Percentiles rank a stretch among this genome's conserved stretches.
phyloP scores from a whole-genome alignment of 345 rosid species.

The rapeseed (Brassica napus) region DNA sequence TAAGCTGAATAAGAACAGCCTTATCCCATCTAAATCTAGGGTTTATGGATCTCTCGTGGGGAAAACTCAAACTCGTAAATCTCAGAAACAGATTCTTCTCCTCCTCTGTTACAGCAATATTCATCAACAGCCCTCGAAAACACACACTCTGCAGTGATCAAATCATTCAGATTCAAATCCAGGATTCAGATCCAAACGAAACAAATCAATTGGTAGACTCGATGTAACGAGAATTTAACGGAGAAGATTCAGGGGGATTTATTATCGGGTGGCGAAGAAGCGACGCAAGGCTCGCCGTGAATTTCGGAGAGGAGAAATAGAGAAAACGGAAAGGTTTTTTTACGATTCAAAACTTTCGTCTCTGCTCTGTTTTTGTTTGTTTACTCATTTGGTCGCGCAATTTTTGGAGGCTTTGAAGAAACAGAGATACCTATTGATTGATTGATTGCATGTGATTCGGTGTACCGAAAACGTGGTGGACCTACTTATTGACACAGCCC shows the following conservation, averaged over 20 bases:
- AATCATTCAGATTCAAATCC: too few relatives aligned
- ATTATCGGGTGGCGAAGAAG: background rate
- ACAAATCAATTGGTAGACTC: slow-evolving; percentile 3
- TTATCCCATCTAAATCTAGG: slow-evolving; percentile 94
- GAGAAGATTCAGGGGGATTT: slow-evolving; percentile 20
- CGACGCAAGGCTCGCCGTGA: slow-evolving; percentile 21
- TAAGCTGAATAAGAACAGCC: slow-evolving; percentile 50
- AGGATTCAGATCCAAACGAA: slow-evolving; percentile 2
- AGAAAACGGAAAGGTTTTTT: background rate
- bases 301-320: slow-evolving; percentile 21
- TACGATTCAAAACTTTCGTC: slow-evolving; percentile 27
- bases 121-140: slow-evolving; percentile 55
- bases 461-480: slow-evolving; percentile 18
- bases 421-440: background rate
- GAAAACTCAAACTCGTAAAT: slow-evolving; percentile 44
- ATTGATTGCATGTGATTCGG: slow-evolving; percentile 15
- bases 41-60: slow-evolving; percentile 44
- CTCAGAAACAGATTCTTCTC: slow-evolving; percentile 69
- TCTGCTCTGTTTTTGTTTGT: slow-evolving; percentile 20
- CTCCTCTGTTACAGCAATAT: slow-evolving; percentile 51
- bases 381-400: slow-evolving; percentile 31
- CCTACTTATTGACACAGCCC: background rate
- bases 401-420: slow-evolving; percentile 21
- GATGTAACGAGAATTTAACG: background rate
- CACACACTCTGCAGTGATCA: too few relatives aligned